Base-by-base conservation (phyloP, 2,329 filamentous ascomycete species). In the Phaeoacremonium minimum region DNA sequence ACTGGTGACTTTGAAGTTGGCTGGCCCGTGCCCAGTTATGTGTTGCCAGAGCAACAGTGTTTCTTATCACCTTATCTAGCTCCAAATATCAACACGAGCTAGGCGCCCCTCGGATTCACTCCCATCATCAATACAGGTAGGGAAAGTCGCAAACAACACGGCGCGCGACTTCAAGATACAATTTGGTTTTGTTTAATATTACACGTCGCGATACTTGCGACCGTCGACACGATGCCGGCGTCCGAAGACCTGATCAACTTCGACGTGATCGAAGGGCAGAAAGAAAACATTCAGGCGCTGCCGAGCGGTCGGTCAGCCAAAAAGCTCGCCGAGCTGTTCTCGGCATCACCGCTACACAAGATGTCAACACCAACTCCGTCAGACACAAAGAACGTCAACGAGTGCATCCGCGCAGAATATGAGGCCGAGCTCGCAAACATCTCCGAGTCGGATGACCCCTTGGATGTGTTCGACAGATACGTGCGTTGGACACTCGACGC, bases 221-320 rank as follows among this genome's bases (percentile, higher is more conserved):
- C n/a, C 37, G 32, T 20, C 34, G 35, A 20, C 47, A 65, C 52
- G 51, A 79, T 80, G 66, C 65, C 67, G 45, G 48, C 50, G 26
- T 60, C 65, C 43, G 62, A 64, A 42, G 76, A 83, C 48, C 61
- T 79, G 28, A 78, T 83, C 56, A 67, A 80, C 66, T 97, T 98
- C 67, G 86, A 95, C 52, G 77, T 96, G 45, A 96, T 98, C 64
- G 93, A 98, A 66, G 80, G 78, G 32, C 90, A 96, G 52, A 98
- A 98, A 66, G 93, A 98, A 67, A 98, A 98, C 63, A 96, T 98
- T 38, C 90, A 96, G 62, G 83, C 89, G 15, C 75, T 98, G 11
- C 90, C 91, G 13, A 85, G 87, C 44, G 93, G 76, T 15, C 71
- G 93, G 46, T 97, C 91, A 28, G 93, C 91, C 31, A 87, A 83